These are phyloP conservation scores for Nemophila menziesii DNA, from an alignment of 257 asterid species.

Conservation along the genomic window DNA sequence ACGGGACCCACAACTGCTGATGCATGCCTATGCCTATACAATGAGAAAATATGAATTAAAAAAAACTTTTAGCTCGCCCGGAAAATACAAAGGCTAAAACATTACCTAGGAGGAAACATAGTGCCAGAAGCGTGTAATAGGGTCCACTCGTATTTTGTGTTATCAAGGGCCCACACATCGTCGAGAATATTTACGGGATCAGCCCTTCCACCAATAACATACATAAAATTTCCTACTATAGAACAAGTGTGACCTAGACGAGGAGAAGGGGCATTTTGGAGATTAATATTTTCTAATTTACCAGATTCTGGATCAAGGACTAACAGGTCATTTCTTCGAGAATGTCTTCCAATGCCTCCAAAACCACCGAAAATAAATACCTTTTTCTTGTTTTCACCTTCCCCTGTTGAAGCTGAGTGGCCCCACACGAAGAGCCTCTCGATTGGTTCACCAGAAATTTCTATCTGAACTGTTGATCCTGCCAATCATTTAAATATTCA, in stretches of 20 bases:
- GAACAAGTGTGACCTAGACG: conserved; percentile 83
- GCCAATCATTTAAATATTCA: conserved; percentile 80
- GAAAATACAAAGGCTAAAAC: not conserved
- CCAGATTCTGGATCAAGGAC: conserved; percentile 45
- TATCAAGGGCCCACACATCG: conserved; percentile 66
- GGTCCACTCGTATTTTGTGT: conserved; percentile 46
- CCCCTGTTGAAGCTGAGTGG: conserved; percentile 60
- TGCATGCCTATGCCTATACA: conserved; percentile 86
- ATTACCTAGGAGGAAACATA: conserved; percentile 64
- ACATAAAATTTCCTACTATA: conserved; percentile 43
- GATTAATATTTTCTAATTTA: conserved; percentile 33
- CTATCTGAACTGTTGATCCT: conserved; percentile 47
- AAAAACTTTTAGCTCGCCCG: too few species aligned
- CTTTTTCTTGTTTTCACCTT: conserved; percentile 25
- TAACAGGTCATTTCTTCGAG: conserved; percentile 62
- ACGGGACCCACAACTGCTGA: conserved; percentile 66
- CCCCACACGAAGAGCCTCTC: conserved; percentile 96
- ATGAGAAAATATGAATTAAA: conserved; percentile 1
- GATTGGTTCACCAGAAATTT: conserved; percentile 46
- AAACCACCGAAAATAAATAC: conserved; percentile 79
- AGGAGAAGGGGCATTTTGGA: conserved; percentile 57
- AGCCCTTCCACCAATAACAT: conserved; percentile 87
- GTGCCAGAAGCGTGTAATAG: conserved; percentile 57
- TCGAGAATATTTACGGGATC: conserved; percentile 71
- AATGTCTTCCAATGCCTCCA: conserved; percentile 94